Conservation (phyloP, 2,329 filamentous ascomycete species). For the Nothopassalora personata region DNA sequence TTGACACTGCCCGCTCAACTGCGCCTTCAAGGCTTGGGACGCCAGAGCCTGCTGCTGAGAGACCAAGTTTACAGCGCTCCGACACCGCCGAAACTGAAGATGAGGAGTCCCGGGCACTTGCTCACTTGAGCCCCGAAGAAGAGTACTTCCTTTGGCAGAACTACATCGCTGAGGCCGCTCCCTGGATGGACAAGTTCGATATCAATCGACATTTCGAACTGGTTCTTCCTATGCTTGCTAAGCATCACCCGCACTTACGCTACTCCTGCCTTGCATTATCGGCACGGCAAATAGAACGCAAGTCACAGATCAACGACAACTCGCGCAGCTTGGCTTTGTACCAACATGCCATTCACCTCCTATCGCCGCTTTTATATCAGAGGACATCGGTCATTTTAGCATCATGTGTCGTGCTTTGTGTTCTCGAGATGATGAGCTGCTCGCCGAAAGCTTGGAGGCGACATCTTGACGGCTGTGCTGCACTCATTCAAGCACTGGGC, state of each 20-base stretch:
- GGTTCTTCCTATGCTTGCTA: slow-evolving; percentile 47
- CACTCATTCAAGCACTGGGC: slow-evolving; percentile 47
- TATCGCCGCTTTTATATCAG: slow-evolving; percentile 41
- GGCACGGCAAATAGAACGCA: slow-evolving; percentile 50
- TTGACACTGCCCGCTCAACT: slow-evolving; percentile 31
- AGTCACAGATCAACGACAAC: slow-evolving; percentile 40
- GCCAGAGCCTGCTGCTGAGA: slow-evolving; percentile 15
- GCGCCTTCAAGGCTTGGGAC: slow-evolving; percentile 23
- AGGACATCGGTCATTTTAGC: slow-evolving; percentile 44
- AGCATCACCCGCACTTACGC: slow-evolving; percentile 41
- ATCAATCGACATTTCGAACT: slow-evolving; percentile 49
- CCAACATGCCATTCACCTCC: slow-evolving; percentile 46
- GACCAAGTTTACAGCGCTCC: slow-evolving; percentile 5
- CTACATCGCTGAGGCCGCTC: slow-evolving; percentile 50
- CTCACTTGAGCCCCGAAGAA: slow-evolving; percentile 26
- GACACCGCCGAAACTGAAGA: slow-evolving; percentile 13
- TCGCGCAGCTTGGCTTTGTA: slow-evolving; percentile 51
- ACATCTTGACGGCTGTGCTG: slow-evolving; percentile 53
- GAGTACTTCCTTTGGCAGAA: slow-evolving; percentile 34
- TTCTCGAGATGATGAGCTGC: slow-evolving; percentile 47
- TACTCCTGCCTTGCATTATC: slow-evolving; percentile 52
- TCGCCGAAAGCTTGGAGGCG: slow-evolving; percentile 49
- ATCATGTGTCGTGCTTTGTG: slow-evolving; percentile 45
- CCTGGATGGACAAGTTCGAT: slow-evolving; percentile 57
- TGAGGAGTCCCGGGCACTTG: slow-evolving; percentile 23